phyloP scores from a whole-genome alignment of 2,329 filamentous ascomycete species.

The Cyphellophora attinorum region DNA sequence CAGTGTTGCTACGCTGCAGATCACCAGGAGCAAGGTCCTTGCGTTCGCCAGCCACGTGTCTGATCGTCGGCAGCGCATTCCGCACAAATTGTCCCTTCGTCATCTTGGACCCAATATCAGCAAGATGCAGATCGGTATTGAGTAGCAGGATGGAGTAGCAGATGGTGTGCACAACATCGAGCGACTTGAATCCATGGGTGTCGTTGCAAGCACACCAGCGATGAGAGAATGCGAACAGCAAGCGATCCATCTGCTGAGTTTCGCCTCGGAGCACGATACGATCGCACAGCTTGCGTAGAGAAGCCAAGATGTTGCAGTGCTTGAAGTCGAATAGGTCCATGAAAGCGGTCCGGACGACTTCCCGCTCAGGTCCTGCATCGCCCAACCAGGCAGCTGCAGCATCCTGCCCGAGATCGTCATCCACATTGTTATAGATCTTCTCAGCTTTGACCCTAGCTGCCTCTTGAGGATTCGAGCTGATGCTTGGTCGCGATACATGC shows the following conservation, averaged over 20 bases:
- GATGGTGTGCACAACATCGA: conserved; percentile 90
- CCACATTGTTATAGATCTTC: conserved; percentile 74
- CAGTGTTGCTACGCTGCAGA: not conserved
- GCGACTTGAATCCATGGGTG: conserved; percentile 83
- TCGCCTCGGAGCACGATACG: conserved; percentile 79
- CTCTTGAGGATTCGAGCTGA: conserved; percentile 1
- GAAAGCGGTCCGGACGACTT: conserved; percentile 60
- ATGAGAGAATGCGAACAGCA: conserved; percentile 78
- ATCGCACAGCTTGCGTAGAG: conserved; percentile 70
- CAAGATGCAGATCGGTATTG: conserved; percentile 91
- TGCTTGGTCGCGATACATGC: conserved; percentile 6
- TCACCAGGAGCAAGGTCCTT: too few species aligned
- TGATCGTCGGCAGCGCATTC: conserved; percentile 88
- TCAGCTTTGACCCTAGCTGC: conserved; percentile 53
- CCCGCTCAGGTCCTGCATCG: conserved; percentile 49
- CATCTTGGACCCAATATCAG: conserved; percentile 95
- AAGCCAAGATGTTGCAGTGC: conserved; percentile 67
- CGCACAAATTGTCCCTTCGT: conserved; percentile 89
- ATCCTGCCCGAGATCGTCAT: conserved; percentile 68
- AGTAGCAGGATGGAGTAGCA: conserved; percentile 92
- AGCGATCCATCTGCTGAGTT: conserved; percentile 92
- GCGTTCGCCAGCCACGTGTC: conserved; percentile 63
- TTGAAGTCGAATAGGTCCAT: conserved; percentile 88
- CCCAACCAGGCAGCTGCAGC: conserved; percentile 84
- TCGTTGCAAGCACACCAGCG: conserved; percentile 92